A percentile compares a stretch with the other conserved stretches of the same genome.
Conservation (phyloP, 73 alveolate genomes). For the Urostyla sp. region DNA sequence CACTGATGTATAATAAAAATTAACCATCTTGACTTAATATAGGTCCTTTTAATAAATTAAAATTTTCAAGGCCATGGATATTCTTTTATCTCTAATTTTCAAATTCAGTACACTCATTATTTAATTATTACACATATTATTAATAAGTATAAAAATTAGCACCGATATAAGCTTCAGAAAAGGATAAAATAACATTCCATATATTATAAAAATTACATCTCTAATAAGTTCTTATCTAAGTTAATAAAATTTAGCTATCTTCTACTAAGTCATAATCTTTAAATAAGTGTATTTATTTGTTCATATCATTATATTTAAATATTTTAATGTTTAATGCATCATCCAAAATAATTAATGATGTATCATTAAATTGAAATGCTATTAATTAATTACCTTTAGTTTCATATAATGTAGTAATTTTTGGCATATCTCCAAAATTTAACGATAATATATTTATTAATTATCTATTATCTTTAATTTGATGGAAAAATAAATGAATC, state of each 20-base stretch:
- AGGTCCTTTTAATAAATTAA: conserved; percentile 19
- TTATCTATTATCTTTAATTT: neutral
- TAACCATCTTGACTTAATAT: conserved; percentile 23
- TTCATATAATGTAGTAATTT: conserved; percentile 3
- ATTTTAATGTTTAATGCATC: conserved; percentile 14
- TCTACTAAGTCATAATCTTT: conserved; percentile 24
- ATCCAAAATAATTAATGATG: conserved; percentile 15
- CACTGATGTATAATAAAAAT: neutral
- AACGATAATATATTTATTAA: conserved; percentile 13
- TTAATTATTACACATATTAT: neutral
- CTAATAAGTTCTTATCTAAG: neutral
- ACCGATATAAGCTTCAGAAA: conserved; percentile 41
- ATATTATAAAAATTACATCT: neutral
- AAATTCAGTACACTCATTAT: neutral
- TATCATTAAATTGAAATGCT: conserved; percentile 5
- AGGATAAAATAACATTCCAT: neutral
- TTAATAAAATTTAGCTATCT: conserved; percentile 9
- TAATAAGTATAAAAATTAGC: conserved; percentile 23
- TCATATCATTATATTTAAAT: neutral
- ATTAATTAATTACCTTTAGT: neutral
- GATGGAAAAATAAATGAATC: too few relatives aligned
- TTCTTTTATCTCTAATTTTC: conserved; percentile 26
- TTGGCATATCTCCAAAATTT: conserved; percentile 12
- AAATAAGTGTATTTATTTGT: conserved; percentile 12
- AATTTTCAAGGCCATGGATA: neutral